Base-by-base conservation (phyloP, 2,329 filamentous ascomycete genomes). In the Hypoxylon sp. region DNA sequence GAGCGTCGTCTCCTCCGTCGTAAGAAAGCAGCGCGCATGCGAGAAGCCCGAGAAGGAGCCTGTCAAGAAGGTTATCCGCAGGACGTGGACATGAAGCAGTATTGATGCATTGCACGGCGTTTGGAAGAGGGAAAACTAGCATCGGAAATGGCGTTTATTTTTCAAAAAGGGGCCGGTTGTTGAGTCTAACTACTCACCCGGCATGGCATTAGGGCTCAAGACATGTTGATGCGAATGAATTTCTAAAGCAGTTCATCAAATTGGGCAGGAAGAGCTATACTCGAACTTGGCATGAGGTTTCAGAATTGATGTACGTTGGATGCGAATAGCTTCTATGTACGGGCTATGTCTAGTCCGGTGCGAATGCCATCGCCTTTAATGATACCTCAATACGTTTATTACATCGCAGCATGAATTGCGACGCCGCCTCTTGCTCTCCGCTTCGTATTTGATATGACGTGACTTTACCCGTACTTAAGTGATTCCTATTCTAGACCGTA, bases 61-160 rank as follows among this genome's bases (percentile, higher is more conserved):
- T 31, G 17, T 8, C 14, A 50, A 13, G 48, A 31, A 50, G 14
- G 14, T 31, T 13, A 30, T 31, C 10, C 35, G 17, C 8, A 22
- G 46, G 10, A 8, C 6, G 20, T 20, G n/a, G 17, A 42, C 20
- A 17, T 22, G 2, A 10, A 13, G 13, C 6, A 35, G 11, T n/a
- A 59, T 6, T 44, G 27, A 66, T 56, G 66, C 61, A 69, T 69
- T 37, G 42, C 42, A 44, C 20, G 61, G 66, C 49, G 66, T 68
- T 65, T 6, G 46, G 25, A 40, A 48, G 20, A 51, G 30, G 49
- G 42, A 59, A 63, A 59, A 59, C 14, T 17, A n/a, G 58, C 59
- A 67, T 67, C 20, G 44, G 31, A 46, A 42, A 31, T 35, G 58
- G 58, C 58, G 58, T 61, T 60, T 40, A 20, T 2, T 54, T 17